Percentiles rank a stretch among this genome's conserved stretches.
Evolutionary conservation across 1,284 basidiomycete genomes (phyloP).

Genomic region (Spongiforma sp.): DNA sequence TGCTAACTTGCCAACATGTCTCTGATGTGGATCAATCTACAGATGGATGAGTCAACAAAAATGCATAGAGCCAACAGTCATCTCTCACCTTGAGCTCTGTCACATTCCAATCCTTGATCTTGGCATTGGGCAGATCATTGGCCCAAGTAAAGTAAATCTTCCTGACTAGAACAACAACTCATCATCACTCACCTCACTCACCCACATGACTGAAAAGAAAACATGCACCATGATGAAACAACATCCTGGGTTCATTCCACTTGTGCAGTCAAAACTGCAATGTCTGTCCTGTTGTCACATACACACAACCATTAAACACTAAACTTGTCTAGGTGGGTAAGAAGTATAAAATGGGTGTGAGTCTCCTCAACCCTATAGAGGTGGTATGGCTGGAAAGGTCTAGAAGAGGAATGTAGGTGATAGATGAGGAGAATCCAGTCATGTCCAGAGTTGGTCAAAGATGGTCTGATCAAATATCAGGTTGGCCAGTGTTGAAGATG

Average conservation of each 20-base stretch:
- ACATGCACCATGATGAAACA: slow-evolving; percentile 87
- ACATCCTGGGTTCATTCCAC: slow-evolving; percentile 89
- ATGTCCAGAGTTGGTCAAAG: too few species aligned
- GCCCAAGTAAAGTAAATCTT: slow-evolving; percentile 93
- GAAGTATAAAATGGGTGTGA: too few species aligned
- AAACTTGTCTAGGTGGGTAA: too few species aligned
- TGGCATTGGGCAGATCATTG: slow-evolving; percentile 87
- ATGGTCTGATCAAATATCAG: too few species aligned
- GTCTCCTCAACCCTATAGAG: too few species aligned
- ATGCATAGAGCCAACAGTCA: too few species aligned
- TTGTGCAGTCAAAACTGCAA: slow-evolving; percentile 99
- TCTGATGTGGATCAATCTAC: slow-evolving; percentile 87
- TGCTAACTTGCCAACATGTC: slow-evolving; percentile 95
- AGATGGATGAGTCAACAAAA: too few species aligned
- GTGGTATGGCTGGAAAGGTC: too few species aligned
- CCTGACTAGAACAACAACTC: slow-evolving; percentile 44
- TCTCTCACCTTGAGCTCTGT: slow-evolving; percentile 87
- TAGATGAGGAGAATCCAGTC: too few species aligned
- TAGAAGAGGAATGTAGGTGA: too few species aligned
- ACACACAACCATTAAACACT: slow-evolving; percentile 92
- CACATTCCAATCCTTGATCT: slow-evolving; percentile 97
- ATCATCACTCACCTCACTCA: neutral
- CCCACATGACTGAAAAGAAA: neutral
- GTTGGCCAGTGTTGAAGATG: too few species aligned
- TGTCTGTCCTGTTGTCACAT: slow-evolving; percentile 95